These are phyloP conservation scores for Pleurotus salmoneostramineus DNA, from an alignment of 768 basidiomycete genomes.

Conservation along the genomic window DNA sequence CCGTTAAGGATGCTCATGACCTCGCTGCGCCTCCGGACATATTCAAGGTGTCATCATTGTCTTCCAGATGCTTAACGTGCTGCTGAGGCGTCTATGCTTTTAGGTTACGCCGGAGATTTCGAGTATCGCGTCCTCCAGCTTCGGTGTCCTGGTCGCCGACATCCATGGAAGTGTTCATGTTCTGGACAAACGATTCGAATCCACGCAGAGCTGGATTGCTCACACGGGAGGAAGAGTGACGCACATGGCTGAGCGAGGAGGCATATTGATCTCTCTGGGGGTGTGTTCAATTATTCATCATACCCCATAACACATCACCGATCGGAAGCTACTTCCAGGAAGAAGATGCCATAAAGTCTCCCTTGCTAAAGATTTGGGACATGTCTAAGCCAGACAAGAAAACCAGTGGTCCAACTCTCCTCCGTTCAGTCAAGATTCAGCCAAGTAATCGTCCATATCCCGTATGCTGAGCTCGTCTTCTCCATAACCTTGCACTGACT, in stretches of 20 bases:
- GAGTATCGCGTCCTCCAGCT: constrained; percentile 55
- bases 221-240: constrained; percentile 79
- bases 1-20: constrained; percentile 79
- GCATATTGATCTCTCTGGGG: constrained; percentile 84
- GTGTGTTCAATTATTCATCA: constrained; percentile 40
- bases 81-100: not conserved
- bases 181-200: constrained; percentile 71
- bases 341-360: constrained; percentile 63
- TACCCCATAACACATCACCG: not conserved
- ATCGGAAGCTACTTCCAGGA: constrained; percentile 45
- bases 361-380: constrained; percentile 88
- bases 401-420: constrained; percentile 53
- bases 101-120: constrained; percentile 74
- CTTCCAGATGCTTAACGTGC: not conserved
- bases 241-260: constrained; percentile 80
- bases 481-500: not conserved
- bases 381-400: constrained; percentile 67
- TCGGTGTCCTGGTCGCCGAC: constrained; percentile 76
- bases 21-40: constrained; percentile 70
- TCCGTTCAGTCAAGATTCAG: constrained; percentile 77
- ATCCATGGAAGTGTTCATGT: constrained; percentile 82
- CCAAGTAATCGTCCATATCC: constrained; percentile 76
- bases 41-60: constrained; percentile 52
- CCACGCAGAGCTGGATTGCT: constrained; percentile 71
- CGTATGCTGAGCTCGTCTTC: constrained; percentile 29